A percentile compares a stretch with the other conserved stretches of the same genome.
Conservation (phyloP, 345 rosid species). For the Trapa incisa region DNA sequence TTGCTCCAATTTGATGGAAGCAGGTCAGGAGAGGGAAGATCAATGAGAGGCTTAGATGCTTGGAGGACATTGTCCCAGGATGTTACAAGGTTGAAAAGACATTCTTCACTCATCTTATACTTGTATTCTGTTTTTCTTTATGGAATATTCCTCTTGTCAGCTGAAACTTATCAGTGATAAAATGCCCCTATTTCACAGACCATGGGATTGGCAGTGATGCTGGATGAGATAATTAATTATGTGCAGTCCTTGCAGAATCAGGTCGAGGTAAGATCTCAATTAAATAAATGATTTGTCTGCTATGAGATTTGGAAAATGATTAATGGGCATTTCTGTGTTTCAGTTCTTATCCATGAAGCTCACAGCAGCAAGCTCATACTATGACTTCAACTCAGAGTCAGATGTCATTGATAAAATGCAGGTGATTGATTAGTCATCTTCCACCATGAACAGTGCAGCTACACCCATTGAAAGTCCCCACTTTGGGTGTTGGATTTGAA, state of each 20-base stretch:
- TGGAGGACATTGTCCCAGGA: conserved; percentile 48
- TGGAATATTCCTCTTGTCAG: too few species aligned
- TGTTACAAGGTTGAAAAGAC: conserved; percentile 20
- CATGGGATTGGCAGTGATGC: conserved; percentile 64
- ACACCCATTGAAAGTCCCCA: too few species aligned
- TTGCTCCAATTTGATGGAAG: background rate
- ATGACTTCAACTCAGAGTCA: conserved; percentile 59
- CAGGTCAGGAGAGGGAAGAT: conserved; percentile 47
- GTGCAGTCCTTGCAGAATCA: conserved; percentile 57
- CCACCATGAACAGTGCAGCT: background rate
- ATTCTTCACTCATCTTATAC: too few species aligned
- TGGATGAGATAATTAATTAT: conserved; percentile 54
- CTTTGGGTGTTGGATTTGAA: too few species aligned
- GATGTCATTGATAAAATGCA: conserved; percentile 52
- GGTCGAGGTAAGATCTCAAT: conserved; percentile 34
- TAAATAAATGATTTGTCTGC: too few species aligned
- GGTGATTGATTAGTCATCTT: background rate
- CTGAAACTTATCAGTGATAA: too few species aligned
- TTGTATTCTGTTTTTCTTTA: too few species aligned
- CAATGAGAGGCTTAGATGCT: conserved; percentile 32
- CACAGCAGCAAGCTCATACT: conserved; percentile 58
- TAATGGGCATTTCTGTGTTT: background rate
- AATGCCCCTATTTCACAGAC: conserved; percentile 11
- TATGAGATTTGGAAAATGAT: background rate
- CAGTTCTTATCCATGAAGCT: conserved; percentile 93